Percentiles rank a stretch among this genome's conserved stretches.
phyloP scores from a whole-genome alignment of 1,139 yeast species.

The Candida pseudocylindracea region DNA sequence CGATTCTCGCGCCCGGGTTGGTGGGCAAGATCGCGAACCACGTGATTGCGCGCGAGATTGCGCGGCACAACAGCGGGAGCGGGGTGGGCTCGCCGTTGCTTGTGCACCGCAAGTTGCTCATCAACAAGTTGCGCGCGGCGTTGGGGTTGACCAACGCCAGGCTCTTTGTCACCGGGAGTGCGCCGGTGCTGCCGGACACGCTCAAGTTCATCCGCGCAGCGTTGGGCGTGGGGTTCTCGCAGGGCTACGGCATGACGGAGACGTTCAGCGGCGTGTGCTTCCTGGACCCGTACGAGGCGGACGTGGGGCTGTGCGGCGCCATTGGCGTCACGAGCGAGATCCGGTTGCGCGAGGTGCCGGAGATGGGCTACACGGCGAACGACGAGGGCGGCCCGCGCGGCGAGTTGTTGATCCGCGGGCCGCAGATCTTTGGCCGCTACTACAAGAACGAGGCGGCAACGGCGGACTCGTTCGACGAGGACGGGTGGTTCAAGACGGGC shows the following conservation, averaged over 20 bases:
- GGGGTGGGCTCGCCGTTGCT: constrained; percentile 9
- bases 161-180: constrained; percentile 31
- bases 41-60: constrained; percentile 6
- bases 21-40: constrained; percentile 2
- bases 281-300: constrained; percentile 15
- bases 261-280: constrained; percentile 24
- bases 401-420: constrained; percentile 4
- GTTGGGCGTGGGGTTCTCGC: constrained; percentile 32
- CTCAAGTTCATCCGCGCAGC: constrained; percentile 39
- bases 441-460: constrained; percentile 9
- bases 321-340: constrained; percentile 3
- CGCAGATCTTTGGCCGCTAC: constrained; percentile 4
- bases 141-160: constrained; percentile 6
- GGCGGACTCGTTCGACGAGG: constrained; percentile 8
- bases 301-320: constrained; percentile 28
- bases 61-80: constrained; percentile 5
- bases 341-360: constrained; percentile 3
- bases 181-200: constrained; percentile 46
- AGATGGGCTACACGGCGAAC: constrained; percentile 3
- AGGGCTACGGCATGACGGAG: constrained; percentile 69
- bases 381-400: constrained; percentile 6
- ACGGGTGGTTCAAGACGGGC: constrained; percentile 5
- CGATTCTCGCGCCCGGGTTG: not conserved
- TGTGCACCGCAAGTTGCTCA: constrained; percentile 24
- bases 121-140: constrained; percentile 19